Evolutionary conservation across 441 rosid genomes (phyloP), one percentile per base, ranked within the genome.

Genomic region (Adansonia madagascariensis): DNA sequence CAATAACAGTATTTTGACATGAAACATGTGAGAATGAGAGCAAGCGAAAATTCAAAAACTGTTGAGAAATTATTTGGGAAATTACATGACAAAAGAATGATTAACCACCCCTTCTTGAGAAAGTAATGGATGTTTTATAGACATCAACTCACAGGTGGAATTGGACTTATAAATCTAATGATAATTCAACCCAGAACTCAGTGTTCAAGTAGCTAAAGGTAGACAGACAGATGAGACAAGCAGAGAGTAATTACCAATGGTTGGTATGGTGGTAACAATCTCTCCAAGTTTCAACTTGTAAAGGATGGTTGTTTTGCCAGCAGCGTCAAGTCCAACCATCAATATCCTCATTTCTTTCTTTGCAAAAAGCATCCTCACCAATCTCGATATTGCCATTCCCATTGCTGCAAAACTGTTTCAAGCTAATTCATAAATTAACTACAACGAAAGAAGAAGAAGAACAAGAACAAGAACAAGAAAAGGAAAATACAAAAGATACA

Each of bases 281-380:
- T 88, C 90, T 24, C 93, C 91, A 39, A 88, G 90, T 79, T 90
- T 88, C 57, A 90, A 74, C 80, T 85, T 88, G 85, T 86, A 85
- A 44, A 90, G 90, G 47, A 90, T 90, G 75, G 93, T 90, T 24
- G 91, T 90, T 78, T 27, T 27, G 31, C 31, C 31, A 27, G 31
- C 31, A 27, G 31, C 31, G 2, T 27, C 31, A 27, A 27, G 85
- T 75, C 93, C 93, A 61, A 90, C 91, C 93, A 90, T 90, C 74
- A 90, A 81, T 76, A 90, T 88, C 60, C 89, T 88, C 91, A 90
- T 90, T 82, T 87, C 91, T 77, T 87, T 86, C 85, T 69, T 88
- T 11, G 90, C 84, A 78, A 90, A 88, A 0, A 90, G 76, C 79
- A 78, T 55, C 71, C 70, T 86, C 77, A 86, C 62, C 31, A 90